Conservation (phyloP, 1,284 basidiomycete species). For the Cutaneotrichosporon cavernicola region DNA sequence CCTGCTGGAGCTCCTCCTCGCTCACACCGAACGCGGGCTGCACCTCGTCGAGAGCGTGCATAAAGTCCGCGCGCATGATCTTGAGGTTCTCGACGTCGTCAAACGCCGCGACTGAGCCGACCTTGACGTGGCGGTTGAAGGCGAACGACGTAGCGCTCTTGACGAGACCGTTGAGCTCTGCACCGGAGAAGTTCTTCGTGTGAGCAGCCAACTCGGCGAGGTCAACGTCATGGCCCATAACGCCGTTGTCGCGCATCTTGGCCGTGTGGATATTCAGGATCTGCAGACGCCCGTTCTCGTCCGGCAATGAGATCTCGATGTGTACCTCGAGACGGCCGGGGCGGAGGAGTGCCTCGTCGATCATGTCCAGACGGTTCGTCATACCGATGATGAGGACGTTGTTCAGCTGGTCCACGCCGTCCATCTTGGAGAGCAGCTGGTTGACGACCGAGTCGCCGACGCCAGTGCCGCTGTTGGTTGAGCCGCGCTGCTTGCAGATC, state of each 20-base stretch:
- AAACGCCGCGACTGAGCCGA: conserved; percentile 94
- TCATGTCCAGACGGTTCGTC: conserved; percentile 99
- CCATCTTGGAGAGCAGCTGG: conserved; percentile 99
- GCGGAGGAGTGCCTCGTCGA: conserved; percentile 95
- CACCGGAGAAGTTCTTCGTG: conserved; percentile 98
- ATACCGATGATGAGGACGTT: conserved; percentile 99
- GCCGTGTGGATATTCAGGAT: conserved; percentile 94
- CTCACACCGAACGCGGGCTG: conserved; percentile 96
- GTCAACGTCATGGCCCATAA: conserved; percentile 88
- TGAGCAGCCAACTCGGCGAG: conserved; percentile 74
- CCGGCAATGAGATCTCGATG: conserved; percentile 97
- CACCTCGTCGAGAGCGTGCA: conserved; percentile 90
- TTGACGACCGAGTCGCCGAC: conserved; percentile 99
- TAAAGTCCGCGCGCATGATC: conserved; percentile 84
- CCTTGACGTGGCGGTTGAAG: conserved; percentile 96
- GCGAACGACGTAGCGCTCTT: conserved; percentile 98
- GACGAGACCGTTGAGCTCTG: conserved; percentile 92
- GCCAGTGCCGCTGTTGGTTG: conserved; percentile 81
- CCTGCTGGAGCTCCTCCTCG: conserved; percentile 91
- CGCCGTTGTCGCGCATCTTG: conserved; percentile 88
- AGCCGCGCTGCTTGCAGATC: conserved; percentile 97
- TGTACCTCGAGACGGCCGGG: conserved; percentile 99
- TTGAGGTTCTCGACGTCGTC: conserved; percentile 92
- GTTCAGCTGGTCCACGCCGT: conserved; percentile 98
- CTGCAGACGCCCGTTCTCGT: conserved; percentile 87